Conservation (phyloP, 176 grass and related monocot species). For the Tillandsia leiboldiana region DNA sequence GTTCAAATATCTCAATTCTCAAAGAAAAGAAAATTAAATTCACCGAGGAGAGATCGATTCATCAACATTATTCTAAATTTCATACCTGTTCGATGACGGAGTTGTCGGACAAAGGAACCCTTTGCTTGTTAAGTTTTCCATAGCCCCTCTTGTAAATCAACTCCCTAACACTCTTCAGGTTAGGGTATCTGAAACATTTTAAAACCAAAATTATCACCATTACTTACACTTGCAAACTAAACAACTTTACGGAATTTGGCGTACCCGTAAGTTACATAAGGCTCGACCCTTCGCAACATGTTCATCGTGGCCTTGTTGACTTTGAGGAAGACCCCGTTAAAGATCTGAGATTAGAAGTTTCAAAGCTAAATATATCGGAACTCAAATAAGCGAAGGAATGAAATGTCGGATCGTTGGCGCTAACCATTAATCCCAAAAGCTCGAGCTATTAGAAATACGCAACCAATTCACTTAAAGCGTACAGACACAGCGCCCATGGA, state of each 20-base stretch:
- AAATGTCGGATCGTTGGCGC: too few species aligned
- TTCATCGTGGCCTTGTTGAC: conserved; percentile 95
- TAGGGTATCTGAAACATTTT: conserved; percentile 48
- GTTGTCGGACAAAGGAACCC: conserved; percentile 58
- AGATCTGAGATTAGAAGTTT: conserved; percentile 40
- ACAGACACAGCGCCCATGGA: too few species aligned
- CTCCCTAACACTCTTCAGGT: conserved; percentile 81
- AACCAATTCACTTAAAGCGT: too few species aligned
- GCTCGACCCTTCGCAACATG: conserved; percentile 85
- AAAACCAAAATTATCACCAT: neutral
- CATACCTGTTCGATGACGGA: conserved; percentile 57
- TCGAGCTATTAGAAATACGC: too few species aligned
- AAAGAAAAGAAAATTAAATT: neutral
- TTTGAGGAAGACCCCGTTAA: conserved; percentile 88
- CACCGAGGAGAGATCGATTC: neutral
- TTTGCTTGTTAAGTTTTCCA: conserved; percentile 81
- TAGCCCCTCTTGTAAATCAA: conserved; percentile 92
- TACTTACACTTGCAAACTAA: neutral
- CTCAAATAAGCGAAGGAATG: too few species aligned
- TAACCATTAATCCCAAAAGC: too few species aligned
- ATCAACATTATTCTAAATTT: neutral
- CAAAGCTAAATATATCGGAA: neutral
- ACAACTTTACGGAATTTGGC: neutral
- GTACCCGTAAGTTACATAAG: conserved; percentile 93
- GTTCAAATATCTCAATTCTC: too few species aligned